These are phyloP conservation scores for Neofusicoccum parvum DNA, from an alignment of 2,329 filamentous ascomycete species.

Conservation along the genomic window DNA sequence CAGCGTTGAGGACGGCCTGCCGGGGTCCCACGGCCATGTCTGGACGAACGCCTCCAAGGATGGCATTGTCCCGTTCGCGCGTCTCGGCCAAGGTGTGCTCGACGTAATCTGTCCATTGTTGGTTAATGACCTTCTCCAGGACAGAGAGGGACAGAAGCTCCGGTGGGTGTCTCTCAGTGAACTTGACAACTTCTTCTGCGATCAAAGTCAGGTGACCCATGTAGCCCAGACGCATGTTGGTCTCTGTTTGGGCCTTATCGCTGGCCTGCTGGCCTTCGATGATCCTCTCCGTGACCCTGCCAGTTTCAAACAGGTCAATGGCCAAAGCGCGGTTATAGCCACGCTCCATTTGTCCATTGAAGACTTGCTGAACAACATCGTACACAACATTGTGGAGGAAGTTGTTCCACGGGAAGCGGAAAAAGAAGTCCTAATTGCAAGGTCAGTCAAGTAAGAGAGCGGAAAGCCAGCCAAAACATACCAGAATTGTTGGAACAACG, in stretches of 20 bases:
- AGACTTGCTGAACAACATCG: conserved; percentile 97
- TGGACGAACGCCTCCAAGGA: conserved; percentile 89
- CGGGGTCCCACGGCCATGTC: conserved; percentile 85
- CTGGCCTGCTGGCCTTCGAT: conserved; percentile 86
- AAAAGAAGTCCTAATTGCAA: conserved; percentile 80
- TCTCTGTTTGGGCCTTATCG: conserved; percentile 80
- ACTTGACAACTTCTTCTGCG: conserved; percentile 97
- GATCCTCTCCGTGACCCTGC: conserved; percentile 86
- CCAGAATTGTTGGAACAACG: conserved; percentile 93
- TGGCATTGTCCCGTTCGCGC: conserved; percentile 95
- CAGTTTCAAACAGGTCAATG: conserved; percentile 88
- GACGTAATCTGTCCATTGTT: conserved; percentile 92
- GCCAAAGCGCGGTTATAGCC: conserved; percentile 89
- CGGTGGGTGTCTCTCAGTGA: conserved; percentile 89
- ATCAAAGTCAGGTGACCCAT: conserved; percentile 98
- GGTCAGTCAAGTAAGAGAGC: background rate
- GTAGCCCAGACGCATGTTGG: conserved; percentile 90
- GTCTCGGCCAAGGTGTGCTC: conserved; percentile 92
- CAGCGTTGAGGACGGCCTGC: conserved; percentile 64
- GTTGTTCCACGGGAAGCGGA: conserved; percentile 98
- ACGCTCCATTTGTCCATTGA: conserved; percentile 96
- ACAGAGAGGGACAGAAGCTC: conserved; percentile 83
- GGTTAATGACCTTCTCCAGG: conserved; percentile 83
- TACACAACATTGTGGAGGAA: conserved; percentile 99
- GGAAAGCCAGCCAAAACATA: conserved; percentile 53